Base-by-base conservation (phyloP, 352 stramenopile genomes). In the Pythium plurisporium region DNA sequence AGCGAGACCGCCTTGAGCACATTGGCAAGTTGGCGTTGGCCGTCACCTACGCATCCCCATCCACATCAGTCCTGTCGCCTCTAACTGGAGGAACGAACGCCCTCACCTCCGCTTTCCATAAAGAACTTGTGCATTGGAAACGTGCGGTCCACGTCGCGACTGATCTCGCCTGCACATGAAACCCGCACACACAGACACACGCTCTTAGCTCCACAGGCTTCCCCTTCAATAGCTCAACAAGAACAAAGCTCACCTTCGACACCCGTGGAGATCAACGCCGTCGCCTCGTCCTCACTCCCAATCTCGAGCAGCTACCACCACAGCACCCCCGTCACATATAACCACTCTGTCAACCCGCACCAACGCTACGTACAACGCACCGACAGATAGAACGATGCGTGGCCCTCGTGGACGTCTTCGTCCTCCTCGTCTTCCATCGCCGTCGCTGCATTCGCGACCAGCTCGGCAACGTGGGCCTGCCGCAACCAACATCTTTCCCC, bases 161-260 rank as follows among this genome's bases (percentile, higher is more conserved):
- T 67, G 48, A 91, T 94, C 36, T 91, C 82, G n/a, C 83, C 79
- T 86, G 55, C 12, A n/a, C n/a, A n/a, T n/a, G n/a, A n/a, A n/a
- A n/a, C n/a, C n/a, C n/a, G n/a, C n/a, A n/a, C n/a, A n/a, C n/a
- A n/a, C n/a, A n/a, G n/a, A n/a, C n/a, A n/a, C n/a, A n/a, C n/a
- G n/a, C n/a, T n/a, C n/a, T n/a, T n/a, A n/a, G n/a, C n/a, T n/a
- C n/a, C n/a, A n/a, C n/a, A n/a, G n/a, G n/a, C n/a, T n/a, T n/a
- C n/a, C n/a, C n/a, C n/a, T n/a, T n/a, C n/a, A n/a, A n/a, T n/a
- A n/a, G n/a, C n/a, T n/a, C n/a, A 45, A 33, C 15, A 30, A 36
- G 30, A 36, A 36, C n/a, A n/a, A 50, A 10, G 5, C 57, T 40
- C 49, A 79, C 75, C 80, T 78, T 93, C 82, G 9, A 90, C 58